Evolutionary conservation across 2,329 filamentous ascomycete genomes (phyloP), one percentile per base, ranked within the genome.

Genomic region (Exophiala spinifera): DNA sequence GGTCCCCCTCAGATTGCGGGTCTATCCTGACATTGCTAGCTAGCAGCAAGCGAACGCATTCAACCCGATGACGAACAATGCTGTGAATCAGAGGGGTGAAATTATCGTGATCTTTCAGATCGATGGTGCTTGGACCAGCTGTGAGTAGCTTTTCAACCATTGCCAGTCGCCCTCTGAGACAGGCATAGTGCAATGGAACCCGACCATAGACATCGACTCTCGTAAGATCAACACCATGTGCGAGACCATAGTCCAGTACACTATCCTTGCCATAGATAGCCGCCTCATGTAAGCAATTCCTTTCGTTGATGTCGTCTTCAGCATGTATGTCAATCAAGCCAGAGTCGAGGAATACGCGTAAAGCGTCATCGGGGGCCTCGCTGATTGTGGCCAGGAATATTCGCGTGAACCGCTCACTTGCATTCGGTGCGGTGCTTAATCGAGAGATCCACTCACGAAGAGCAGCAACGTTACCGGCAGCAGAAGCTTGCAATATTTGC

Each of bases 271-370:
- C 91, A 57, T 95, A 95, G 49, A 97, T 96, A 1, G 91, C 87
- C n/a, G 94, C 89, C 72, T 97, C 94, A 65, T 99, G 94, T 44
- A 99, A 78, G 67, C 91, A 96, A 66, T 96, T 99, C 37, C 94
- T 83, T 74, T 96, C 92, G 65, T 97, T 99, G 70, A 99, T 97
- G 65, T 96, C 91, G 68, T 99, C 94, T 65, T 95, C 90, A 0
- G 91, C 94, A 65, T 90, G 85, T n/a, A 96, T 80, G 69, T 97
- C 87, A 31, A 99, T 89, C 20, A 94, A 75, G 0, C 84, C 83
- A 2, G 91, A 96, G 46, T 88, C 84, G 21, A 96, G 76, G 21
- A 99, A 80, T 4, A 89, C 76, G 55, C 84, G 81, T 17, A 97
- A 76, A 7, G 91, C 86, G 23, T 87, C 82, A 60, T 87, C 81